Conservation (phyloP, 2,329 filamentous ascomycete species). For the Trichoderma simmonsii region DNA sequence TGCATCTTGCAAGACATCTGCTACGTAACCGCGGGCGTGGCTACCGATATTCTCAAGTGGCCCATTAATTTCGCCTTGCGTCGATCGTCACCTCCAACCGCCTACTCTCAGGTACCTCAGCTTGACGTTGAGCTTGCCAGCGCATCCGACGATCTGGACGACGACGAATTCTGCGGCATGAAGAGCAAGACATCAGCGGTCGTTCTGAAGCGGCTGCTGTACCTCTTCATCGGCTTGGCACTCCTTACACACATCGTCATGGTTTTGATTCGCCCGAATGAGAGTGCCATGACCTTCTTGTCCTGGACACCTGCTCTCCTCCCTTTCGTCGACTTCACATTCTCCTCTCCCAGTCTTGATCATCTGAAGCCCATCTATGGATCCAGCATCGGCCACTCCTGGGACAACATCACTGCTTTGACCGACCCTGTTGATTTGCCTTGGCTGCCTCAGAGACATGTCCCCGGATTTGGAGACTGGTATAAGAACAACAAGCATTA, state of each 20-base stretch:
- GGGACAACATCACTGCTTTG: conserved; percentile 26
- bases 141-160: neutral
- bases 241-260: conserved; percentile 28
- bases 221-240: conserved; percentile 25
- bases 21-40: conserved; percentile 23
- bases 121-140: conserved; percentile 15
- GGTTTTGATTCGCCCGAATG: conserved; percentile 29
- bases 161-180: conserved; percentile 5
- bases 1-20: conserved; percentile 26
- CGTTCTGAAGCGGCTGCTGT: conserved; percentile 15
- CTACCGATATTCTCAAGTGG: conserved; percentile 24
- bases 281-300: conserved; percentile 34
- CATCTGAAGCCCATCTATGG: conserved; percentile 14
- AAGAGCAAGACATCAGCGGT: neutral
- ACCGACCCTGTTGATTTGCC: conserved; percentile 18
- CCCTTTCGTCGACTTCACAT: conserved; percentile 35
- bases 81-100: neutral
- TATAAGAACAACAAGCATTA: conserved; percentile 30
- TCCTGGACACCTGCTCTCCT: conserved; percentile 35
- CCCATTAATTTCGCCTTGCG: conserved; percentile 20
- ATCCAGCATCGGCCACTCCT: conserved; percentile 20
- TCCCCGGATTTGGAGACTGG: conserved; percentile 30
- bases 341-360: conserved; percentile 27
- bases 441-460: conserved; percentile 23
- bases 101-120: conserved; percentile 10